Evolutionary conservation across 1,284 basidiomycete genomes (phyloP).

Genomic region (Sporisorium iseilematis-ciliati): DNA sequence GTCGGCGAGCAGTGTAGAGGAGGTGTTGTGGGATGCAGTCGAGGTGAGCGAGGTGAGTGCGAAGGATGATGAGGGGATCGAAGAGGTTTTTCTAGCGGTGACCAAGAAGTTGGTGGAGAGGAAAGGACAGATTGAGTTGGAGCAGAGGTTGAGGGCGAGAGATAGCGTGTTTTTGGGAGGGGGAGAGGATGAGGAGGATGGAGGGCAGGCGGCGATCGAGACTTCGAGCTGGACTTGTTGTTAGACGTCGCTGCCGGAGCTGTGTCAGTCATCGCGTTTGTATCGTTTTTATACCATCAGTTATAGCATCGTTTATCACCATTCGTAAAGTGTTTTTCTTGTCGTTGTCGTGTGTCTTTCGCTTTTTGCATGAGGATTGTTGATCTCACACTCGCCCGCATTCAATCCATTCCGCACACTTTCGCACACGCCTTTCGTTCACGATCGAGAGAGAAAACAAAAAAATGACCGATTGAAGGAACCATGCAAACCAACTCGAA

Average conservation of each 20-base stretch:
- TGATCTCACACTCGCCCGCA: no score
- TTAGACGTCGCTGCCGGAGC: no score
- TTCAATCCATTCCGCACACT: no score
- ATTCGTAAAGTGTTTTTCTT: no score
- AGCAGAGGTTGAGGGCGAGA: conserved; percentile 25
- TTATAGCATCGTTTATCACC: no score
- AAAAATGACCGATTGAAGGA: no score
- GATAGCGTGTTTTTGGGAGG: conserved; percentile 41
- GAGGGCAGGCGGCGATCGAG: neutral
- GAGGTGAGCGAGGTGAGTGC: conserved; percentile 59
- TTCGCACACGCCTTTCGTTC: no score
- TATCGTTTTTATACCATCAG: no score
- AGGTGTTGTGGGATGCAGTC: conserved; percentile 40
- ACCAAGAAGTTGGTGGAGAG: conserved; percentile 57
- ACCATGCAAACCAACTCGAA: neutral
- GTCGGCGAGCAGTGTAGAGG: conserved; percentile 24
- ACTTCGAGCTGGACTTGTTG: conserved; percentile 46
- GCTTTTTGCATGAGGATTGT: no score
- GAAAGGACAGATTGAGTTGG: conserved; percentile 43
- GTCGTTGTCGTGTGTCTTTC: no score
- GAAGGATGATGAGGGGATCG: conserved; percentile 53
- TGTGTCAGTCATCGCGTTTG: no score
- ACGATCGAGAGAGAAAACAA: no score
- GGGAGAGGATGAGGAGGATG: neutral
- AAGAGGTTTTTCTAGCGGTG: conserved; percentile 56